A percentile compares a stretch with the other conserved stretches of the same genome.
Evolutionary conservation across 257 asterid species (phyloP).

Genomic region (Nemophila menziesii): DNA sequence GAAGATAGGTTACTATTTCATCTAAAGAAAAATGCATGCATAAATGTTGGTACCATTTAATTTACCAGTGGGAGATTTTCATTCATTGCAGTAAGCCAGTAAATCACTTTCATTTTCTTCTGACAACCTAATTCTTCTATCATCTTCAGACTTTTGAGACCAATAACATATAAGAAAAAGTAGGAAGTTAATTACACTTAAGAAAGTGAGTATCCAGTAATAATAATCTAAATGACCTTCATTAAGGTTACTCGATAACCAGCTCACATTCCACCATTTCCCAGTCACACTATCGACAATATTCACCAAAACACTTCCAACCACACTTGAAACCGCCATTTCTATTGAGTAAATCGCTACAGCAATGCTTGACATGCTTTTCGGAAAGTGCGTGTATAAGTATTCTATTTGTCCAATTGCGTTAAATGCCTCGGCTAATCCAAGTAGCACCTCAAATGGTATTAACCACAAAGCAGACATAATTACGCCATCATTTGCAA

Average conservation of each 20-base stretch:
- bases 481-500: slow-evolving; percentile 33
- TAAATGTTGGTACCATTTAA: too few species aligned
- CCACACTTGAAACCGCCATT: slow-evolving; percentile 38
- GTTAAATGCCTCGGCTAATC: slow-evolving; percentile 58
- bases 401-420: slow-evolving; percentile 56
- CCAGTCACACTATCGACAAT: slow-evolving; percentile 20
- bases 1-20: too few species aligned
- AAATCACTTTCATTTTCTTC: slow-evolving; percentile 18
- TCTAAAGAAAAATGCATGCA: too few species aligned
- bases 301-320: slow-evolving; percentile 33
- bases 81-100: too few species aligned
- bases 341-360: slow-evolving; percentile 41
- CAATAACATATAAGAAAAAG: slow-evolving; percentile 30
- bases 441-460: slow-evolving; percentile 39
- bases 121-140: slow-evolving; percentile 24
- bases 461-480: slow-evolving; percentile 62
- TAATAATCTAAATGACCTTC: slow-evolving; percentile 64
- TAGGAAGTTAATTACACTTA: slow-evolving; percentile 31
- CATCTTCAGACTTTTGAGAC: slow-evolving; percentile 19
- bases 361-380: slow-evolving; percentile 56
- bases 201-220: slow-evolving; percentile 38
- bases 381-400: slow-evolving; percentile 49
- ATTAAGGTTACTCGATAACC: slow-evolving; percentile 54
- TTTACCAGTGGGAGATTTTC: too few species aligned
- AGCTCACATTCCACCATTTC: slow-evolving; percentile 33